Base-by-base conservation (phyloP, 495 filamentous ascomycete genomes). In the Darksidea phi region DNA sequence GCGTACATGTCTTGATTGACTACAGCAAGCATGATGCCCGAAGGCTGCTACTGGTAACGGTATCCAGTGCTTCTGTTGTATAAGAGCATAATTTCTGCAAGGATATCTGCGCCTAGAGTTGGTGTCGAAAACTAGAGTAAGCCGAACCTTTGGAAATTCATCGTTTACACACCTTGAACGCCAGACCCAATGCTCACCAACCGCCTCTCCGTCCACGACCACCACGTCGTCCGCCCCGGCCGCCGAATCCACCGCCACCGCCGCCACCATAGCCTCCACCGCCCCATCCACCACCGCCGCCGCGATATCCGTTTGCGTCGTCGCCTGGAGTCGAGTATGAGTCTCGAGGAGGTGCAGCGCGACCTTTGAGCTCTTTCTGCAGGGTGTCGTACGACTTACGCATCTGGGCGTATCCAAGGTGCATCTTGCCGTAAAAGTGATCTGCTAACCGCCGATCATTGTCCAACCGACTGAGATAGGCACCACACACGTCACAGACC, bases 351-450 rank as follows among this genome's bases (percentile, higher is more conserved):
- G 28, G 28, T 18, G 86, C 84, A 13, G 84, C 82, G n/a, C 87
- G 73, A 4, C 86, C 86, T 56, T 88, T 85, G 59, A 95, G 77
- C 72, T 98, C 94, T 74, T 89, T 89, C 55, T 86, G 86, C 56
- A 98, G 81, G n/a, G 80, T 77, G 63, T 96, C 94, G 67, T 79
- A 88, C 12, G 88, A 91, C 79, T 89, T 94, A 63, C 94, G 83
- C 94, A 98, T 98, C 76, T 95, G 89, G 34, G 94, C 93, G 72
- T 97, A 98, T 0, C 94, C 94, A 70, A 98, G 78, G 70, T 98
- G 94, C 95, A 98, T 97, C 79, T 98, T 98, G 28, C 94, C 94
- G 72, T 95, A 97, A 74, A 98, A 98, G 70, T 98, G 94, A 73
- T 98, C 94, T 25, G 94, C 94, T 73, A 98, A 70, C 26, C 94